These are phyloP conservation scores for Wickerhamiella dianesei DNA, from an alignment of 805 yeast species.

Conservation along the genomic window DNA sequence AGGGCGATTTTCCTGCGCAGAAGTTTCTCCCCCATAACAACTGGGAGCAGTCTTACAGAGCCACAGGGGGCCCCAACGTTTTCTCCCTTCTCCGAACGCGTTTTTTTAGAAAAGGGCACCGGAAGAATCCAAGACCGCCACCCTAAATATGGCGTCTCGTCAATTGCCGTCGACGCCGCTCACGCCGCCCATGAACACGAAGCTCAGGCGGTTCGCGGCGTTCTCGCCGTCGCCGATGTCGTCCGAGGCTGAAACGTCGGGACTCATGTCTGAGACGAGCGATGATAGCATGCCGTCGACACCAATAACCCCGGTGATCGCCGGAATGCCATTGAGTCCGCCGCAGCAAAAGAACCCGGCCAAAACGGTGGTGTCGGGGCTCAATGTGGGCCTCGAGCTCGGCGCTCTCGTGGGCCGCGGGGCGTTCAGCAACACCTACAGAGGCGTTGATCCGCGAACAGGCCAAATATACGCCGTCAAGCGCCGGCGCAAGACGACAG, in stretches of 20 bases:
- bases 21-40: not conserved
- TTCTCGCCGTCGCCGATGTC: not conserved
- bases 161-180: not conserved
- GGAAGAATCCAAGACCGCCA: too few species aligned
- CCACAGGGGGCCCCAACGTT: not conserved
- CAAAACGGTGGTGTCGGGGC: not conserved
- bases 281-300: not conserved
- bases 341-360: not conserved
- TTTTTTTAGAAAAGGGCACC: too few species aligned
- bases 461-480: slow-evolving; percentile 56
- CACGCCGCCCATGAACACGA: not conserved
- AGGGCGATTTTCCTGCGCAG: too few species aligned
- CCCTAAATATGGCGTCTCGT: not conserved
- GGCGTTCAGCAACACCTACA: slow-evolving; percentile 79
- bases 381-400: not conserved
- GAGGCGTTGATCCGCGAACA: slow-evolving; percentile 40
- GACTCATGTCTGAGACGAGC: not conserved
- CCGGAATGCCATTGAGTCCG: not conserved
- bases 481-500: slow-evolving; percentile 13
- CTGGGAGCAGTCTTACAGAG: not conserved
- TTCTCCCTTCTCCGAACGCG: not conserved
- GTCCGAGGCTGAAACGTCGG: not conserved
- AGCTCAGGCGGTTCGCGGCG: not conserved
- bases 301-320: not conserved
- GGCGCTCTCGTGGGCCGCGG: slow-evolving; percentile 39